phyloP scores from a whole-genome alignment of 2,329 filamentous ascomycete species.

The Aspergillus sp. region DNA sequence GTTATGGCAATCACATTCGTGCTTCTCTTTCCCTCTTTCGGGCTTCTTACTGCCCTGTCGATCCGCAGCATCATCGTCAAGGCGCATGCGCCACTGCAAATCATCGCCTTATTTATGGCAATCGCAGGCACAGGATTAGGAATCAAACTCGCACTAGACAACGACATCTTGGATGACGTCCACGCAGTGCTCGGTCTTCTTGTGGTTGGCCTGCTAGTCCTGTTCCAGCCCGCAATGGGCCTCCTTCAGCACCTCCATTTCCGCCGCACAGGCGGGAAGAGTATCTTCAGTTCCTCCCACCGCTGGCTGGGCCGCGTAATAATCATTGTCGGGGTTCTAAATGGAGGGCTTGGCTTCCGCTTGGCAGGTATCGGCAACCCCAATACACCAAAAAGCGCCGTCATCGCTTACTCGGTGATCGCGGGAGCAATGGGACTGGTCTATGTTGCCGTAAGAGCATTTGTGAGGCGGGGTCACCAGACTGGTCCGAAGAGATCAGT shows the following conservation, averaged over 20 bases:
- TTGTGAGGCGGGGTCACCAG: neutral
- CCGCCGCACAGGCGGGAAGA: slow-evolving; percentile 51
- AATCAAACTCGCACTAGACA: slow-evolving; percentile 51
- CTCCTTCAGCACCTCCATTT: slow-evolving; percentile 57
- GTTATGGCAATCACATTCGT: slow-evolving; percentile 33
- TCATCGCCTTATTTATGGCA: slow-evolving; percentile 53
- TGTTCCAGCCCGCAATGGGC: slow-evolving; percentile 61
- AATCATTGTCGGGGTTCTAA: slow-evolving; percentile 59
- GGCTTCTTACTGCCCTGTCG: slow-evolving; percentile 21
- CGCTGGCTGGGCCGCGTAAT: slow-evolving; percentile 59
- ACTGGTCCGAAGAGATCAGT: neutral
- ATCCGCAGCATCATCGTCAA: slow-evolving; percentile 20
- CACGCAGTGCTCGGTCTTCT: slow-evolving; percentile 62
- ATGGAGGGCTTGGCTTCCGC: slow-evolving; percentile 60
- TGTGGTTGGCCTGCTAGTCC: slow-evolving; percentile 55
- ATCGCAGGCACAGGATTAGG: slow-evolving; percentile 58
- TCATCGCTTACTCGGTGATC: slow-evolving; percentile 21
- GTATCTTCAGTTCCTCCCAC: slow-evolving; percentile 55
- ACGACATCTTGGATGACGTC: slow-evolving; percentile 43
- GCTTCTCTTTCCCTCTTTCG: slow-evolving; percentile 31
- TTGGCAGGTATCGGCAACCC: slow-evolving; percentile 41
- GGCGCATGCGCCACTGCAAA: slow-evolving; percentile 40
- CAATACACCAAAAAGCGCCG: slow-evolving; percentile 10
- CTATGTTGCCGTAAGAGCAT: slow-evolving; percentile 9
- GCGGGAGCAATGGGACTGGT: slow-evolving; percentile 11